phyloP scores from a whole-genome alignment of 2,329 filamentous ascomycete species.

The Ophiocordyceps camponoti-floridani region DNA sequence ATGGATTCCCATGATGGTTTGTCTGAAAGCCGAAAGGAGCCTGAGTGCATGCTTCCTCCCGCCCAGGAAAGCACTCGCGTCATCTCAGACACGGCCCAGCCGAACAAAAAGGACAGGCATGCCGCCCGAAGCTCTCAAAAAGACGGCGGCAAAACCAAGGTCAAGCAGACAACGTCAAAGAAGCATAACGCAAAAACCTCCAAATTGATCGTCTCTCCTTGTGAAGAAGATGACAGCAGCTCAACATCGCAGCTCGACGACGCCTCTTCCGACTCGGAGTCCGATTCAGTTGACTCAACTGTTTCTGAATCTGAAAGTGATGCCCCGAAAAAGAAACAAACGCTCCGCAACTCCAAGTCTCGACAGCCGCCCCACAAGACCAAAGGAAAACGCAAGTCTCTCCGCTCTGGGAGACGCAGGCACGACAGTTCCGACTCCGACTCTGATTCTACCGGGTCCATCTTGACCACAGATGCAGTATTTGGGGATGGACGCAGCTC shows the following conservation, averaged over 20 bases:
- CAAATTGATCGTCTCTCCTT: neutral
- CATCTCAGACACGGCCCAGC: neutral
- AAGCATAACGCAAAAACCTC: constrained; percentile 4
- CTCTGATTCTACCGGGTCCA: neutral
- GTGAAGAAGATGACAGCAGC: neutral
- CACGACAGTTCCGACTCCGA: neutral
- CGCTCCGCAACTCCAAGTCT: neutral
- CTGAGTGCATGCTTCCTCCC: neutral
- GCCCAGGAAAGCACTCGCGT: constrained; percentile 1
- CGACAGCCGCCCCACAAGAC: neutral
- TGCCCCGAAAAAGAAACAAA: neutral
- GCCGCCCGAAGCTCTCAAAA: neutral
- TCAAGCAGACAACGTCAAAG: constrained; percentile 3
- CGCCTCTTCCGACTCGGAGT: constrained; percentile 4
- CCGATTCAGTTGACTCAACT: neutral
- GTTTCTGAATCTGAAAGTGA: constrained; percentile 3
- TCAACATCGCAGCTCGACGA: constrained; percentile 1
- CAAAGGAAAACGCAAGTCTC: neutral
- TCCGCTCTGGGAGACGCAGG: neutral
- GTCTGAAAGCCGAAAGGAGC: constrained; percentile 6
- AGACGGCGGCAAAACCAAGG: constrained; percentile 3
- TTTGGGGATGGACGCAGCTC: constrained; percentile 1
- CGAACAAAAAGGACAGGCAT: neutral
- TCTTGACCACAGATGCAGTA: neutral
- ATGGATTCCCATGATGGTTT: constrained; percentile 8